Conservation (phyloP, 208 protist genomes). For the Leptomonas seymouri region DNA sequence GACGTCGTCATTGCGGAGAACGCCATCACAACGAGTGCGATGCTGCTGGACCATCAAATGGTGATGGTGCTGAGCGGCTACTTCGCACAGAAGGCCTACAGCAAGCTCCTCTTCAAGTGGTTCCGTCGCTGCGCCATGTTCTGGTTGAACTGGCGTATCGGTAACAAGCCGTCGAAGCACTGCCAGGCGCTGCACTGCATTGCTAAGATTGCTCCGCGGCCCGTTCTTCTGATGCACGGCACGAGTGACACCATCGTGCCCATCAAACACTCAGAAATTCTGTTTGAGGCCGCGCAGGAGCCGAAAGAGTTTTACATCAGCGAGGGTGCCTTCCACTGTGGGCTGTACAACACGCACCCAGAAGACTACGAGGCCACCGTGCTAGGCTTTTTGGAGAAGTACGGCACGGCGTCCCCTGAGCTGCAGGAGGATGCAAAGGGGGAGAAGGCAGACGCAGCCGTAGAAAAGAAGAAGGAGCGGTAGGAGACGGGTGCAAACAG, state of each 20-base stretch:
- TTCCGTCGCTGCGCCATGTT: conserved; percentile 71
- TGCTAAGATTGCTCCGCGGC: conserved; percentile 70
- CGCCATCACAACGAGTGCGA: conserved; percentile 82
- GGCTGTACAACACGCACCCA: conserved; percentile 84
- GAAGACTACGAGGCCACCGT: conserved; percentile 81
- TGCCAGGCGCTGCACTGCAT: conserved; percentile 89
- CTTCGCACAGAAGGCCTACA: conserved; percentile 63
- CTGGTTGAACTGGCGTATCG: conserved; percentile 87
- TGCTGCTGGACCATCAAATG: conserved; percentile 82
- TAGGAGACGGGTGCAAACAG: not conserved
- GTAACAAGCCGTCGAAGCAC: conserved; percentile 83
- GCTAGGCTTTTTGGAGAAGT: conserved; percentile 57
- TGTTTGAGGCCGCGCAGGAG: conserved; percentile 80
- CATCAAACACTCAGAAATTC: conserved; percentile 73
- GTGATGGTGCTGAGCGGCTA: conserved; percentile 73
- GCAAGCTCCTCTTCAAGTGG: conserved; percentile 61
- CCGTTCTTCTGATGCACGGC: conserved; percentile 91
- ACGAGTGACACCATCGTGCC: conserved; percentile 88
- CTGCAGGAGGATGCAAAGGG: not conserved
- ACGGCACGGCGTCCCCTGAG: conserved; percentile 20
- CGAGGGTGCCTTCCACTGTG: conserved; percentile 87
- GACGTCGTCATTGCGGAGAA: conserved; percentile 92
- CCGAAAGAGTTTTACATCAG: conserved; percentile 91
- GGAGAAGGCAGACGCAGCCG: not conserved
- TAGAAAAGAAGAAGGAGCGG: conserved; percentile 13